Evolutionary conservation across 192 early-diverging fungal species (phyloP).

Genomic region (Backusella macrospora): DNA sequence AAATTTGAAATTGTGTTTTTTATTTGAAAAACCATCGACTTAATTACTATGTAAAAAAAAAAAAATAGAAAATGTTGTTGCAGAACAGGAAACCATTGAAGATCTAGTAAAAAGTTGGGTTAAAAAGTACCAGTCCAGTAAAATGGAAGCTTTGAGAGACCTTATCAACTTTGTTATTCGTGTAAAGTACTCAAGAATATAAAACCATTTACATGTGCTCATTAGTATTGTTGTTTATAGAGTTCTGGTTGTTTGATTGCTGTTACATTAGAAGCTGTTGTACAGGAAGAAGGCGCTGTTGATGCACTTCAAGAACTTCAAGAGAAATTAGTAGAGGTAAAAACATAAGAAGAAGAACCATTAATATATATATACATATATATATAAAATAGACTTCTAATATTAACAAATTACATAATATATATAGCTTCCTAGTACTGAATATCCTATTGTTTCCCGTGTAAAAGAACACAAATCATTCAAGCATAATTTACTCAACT

Average conservation of each 20-base stretch:
- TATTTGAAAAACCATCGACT: no score
- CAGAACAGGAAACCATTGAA: conserved; percentile 58
- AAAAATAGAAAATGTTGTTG: conserved; percentile 46
- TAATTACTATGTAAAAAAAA: no score
- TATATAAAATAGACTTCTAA: background rate
- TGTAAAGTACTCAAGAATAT: conserved; percentile 38
- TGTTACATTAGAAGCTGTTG: conserved; percentile 45
- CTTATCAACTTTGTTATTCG: conserved; percentile 77
- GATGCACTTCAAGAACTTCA: conserved; percentile 63
- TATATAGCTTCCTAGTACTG: conserved; percentile 46
- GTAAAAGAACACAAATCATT: conserved; percentile 67
- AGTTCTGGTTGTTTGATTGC: conserved; percentile 58
- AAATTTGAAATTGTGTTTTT: no score
- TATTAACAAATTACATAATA: background rate
- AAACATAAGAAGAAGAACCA: background rate
- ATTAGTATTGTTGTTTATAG: conserved; percentile 35
- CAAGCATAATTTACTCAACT: conserved; percentile 67
- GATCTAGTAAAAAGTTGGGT: conserved; percentile 75
- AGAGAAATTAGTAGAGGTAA: conserved; percentile 61
- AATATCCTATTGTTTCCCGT: conserved; percentile 83
- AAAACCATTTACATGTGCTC: conserved; percentile 4
- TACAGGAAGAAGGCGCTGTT: conserved; percentile 61
- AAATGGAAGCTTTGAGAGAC: conserved; percentile 60
- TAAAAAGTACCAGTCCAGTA: conserved; percentile 56
- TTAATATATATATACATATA: no score